Evolutionary conservation across 805 yeast genomes (phyloP), one percentile per base, ranked within the genome.

Genomic region (Saccharomycopsis javanensis): DNA sequence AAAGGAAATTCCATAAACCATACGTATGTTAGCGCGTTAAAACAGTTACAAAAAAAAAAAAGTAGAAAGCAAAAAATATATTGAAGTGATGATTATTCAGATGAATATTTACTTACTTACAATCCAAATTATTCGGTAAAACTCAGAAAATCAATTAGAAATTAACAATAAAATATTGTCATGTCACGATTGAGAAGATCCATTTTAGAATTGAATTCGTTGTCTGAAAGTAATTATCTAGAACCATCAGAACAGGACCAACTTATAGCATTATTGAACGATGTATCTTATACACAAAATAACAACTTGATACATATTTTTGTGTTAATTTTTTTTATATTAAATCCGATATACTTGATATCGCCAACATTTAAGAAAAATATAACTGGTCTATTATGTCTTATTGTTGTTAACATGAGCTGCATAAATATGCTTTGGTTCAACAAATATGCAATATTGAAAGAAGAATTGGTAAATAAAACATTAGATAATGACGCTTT

Each of bases 191-290:
- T 46, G 4, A 57, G 57, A 52, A 53, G 55, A 37, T 33, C 54
- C n/a, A 42, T 57, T 18, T 34, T 30, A 16, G 33, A 48, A 8
- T 53, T 58, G n/a, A 51, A 58, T 20, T 34, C 38, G 8, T 28
- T 53, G 20, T 20, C 55, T 18, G 34, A 28, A 11, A 55, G 50
- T 38, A 55, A 52, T n/a, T 60, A 57, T 50, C 28, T 60, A 16
- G 61, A 60, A 31, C 62, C 60, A 5, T 13, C 16, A 13, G 60
- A 60, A 37, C 62, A 60, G 30, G 62, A 60, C n/a, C 56, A 55
- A n/a, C 52, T 60, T 15, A 60, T 60, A 23, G 51, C 31, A 27
- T 48, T 60, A 5, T 51, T 60, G 13, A 58, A 50, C 31, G 35
- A 51, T 42, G 54, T 46, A 3, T 42, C 53, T 2, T 53, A 51